Percentiles rank a stretch among this genome's conserved stretches.
Evolutionary conservation across 805 yeast species (phyloP).

Genomic region (Ogataea corticis): DNA sequence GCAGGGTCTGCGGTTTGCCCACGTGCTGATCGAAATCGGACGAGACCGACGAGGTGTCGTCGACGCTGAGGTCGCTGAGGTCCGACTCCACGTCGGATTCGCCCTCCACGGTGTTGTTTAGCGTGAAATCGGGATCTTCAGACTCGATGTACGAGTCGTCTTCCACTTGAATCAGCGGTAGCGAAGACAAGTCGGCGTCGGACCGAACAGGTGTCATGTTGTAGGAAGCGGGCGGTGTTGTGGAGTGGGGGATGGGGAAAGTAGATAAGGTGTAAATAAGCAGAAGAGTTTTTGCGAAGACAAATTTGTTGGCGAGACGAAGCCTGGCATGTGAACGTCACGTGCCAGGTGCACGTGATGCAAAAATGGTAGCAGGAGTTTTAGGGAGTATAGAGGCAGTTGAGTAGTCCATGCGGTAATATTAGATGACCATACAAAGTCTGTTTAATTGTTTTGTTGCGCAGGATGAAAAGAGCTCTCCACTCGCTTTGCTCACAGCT

Average conservation of each 20-base stretch:
- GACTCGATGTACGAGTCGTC: constrained; percentile 30
- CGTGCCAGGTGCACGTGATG: too few relatives aligned
- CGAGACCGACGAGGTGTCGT: constrained; percentile 16
- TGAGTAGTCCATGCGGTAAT: too few relatives aligned
- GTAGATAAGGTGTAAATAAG: too few relatives aligned
- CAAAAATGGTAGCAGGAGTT: too few relatives aligned
- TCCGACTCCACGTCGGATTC: constrained; percentile 20
- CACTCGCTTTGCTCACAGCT: constrained; percentile 42
- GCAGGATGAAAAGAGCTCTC: too few relatives aligned
- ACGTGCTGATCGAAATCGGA: constrained; percentile 10
- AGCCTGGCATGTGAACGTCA: too few relatives aligned
- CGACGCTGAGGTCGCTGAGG: constrained; percentile 17
- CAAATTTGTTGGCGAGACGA: too few relatives aligned
- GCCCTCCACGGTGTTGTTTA: constrained; percentile 18
- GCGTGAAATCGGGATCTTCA: constrained; percentile 30
- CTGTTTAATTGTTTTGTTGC: too few relatives aligned
- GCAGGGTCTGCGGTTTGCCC: constrained; percentile 3
- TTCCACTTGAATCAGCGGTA: constrained; percentile 11
- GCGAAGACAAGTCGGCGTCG: constrained; percentile 1
- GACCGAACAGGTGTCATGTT: background rate
- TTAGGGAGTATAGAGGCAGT: too few relatives aligned
- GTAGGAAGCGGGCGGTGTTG: background rate
- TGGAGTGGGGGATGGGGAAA: background rate
- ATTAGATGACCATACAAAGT: too few relatives aligned
- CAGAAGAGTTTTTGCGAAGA: too few relatives aligned